Evolutionary conservation across 1,284 basidiomycete species (phyloP).

Genomic region (Melampsora abietis-canadensis): DNA sequence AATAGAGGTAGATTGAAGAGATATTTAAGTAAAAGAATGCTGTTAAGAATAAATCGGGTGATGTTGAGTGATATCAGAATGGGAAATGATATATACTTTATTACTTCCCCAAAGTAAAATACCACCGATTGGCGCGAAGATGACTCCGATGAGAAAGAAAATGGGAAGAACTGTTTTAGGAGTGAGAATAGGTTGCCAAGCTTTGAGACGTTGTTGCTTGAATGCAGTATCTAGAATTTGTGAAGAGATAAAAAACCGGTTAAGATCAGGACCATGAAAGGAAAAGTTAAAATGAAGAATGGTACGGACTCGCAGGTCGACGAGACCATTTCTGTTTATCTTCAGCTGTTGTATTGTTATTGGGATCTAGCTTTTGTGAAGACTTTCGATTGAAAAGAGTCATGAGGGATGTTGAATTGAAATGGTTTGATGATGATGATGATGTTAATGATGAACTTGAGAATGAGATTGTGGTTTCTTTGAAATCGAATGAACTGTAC

Average conservation of each 20-base stretch:
- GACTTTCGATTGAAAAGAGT: constrained; percentile 29
- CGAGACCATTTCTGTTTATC: constrained; percentile 35
- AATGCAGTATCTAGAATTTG: constrained; percentile 77
- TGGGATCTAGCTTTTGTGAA: constrained; percentile 6
- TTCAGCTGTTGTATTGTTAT: constrained; percentile 17
- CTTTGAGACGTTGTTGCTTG: constrained; percentile 98
- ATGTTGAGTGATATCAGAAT: neutral
- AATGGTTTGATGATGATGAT: neutral
- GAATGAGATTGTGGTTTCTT: too few species aligned
- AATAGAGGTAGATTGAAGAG: too few species aligned
- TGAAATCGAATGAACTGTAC: too few species aligned
- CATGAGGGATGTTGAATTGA: constrained; percentile 7
- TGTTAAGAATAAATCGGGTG: neutral
- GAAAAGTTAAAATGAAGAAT: neutral
- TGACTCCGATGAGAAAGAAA: constrained; percentile 85
- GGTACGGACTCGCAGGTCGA: constrained; percentile 34
- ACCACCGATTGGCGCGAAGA: constrained; percentile 94
- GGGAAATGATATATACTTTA: constrained; percentile 56
- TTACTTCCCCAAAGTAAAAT: constrained; percentile 69
- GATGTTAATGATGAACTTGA: neutral
- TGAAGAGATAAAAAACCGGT: neutral
- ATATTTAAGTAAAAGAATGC: too few species aligned
- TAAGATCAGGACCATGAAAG: neutral
- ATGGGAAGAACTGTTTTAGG: constrained; percentile 95
- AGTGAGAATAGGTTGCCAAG: constrained; percentile 99